Evolutionary conservation across 2,329 filamentous ascomycete genomes (phyloP), one percentile per base, ranked within the genome.

Genomic region (Xylaria sp.): DNA sequence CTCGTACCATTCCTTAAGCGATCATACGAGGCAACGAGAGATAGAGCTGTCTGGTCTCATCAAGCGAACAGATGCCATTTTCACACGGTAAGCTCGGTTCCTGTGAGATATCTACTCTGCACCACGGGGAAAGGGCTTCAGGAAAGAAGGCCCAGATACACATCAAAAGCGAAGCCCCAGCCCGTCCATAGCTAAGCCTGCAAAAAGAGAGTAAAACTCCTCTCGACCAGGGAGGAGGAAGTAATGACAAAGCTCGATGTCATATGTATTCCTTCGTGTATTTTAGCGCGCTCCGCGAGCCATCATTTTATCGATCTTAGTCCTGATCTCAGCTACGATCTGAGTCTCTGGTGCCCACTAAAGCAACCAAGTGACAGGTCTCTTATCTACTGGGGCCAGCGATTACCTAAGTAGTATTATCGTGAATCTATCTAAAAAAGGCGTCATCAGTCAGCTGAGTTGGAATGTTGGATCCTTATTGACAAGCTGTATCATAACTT

Each of bases 311-410:
- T 58, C 61, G 23, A 65, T 51, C 48, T 65, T 31, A 26, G 31
- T 36, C 46, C 33, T 60, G 33, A 49, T 57, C 20, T 56, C 60
- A 64, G 49, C 54, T 40, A 40, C 33, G 70, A 63, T 69, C 70
- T 66, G 20, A 36, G 49, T 46, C 48, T 51, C 42, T 51, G 40
- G 36, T 38, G 17, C 13, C 20, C 57, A 48, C 40, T 20, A 61
- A 31, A 56, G 20, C 6, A 59, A 20, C 13, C 49, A 44, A 51
- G 26, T 46, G 57, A 40, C 26, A 38, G 33, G 33, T 61, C n/a
- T 44, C 76, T 77, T 76, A 77, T 78, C 76, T 75, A 66, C 67
- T 71, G 70, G 65, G 53, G 54, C 65, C 60, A 72, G 62, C 65
- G 66, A 70, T 72, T 69, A 44, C 42, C 42, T 49, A 61, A 23